Conservation (phyloP, 768 basidiomycete genomes). For the Cystofilobasidium macerans region DNA sequence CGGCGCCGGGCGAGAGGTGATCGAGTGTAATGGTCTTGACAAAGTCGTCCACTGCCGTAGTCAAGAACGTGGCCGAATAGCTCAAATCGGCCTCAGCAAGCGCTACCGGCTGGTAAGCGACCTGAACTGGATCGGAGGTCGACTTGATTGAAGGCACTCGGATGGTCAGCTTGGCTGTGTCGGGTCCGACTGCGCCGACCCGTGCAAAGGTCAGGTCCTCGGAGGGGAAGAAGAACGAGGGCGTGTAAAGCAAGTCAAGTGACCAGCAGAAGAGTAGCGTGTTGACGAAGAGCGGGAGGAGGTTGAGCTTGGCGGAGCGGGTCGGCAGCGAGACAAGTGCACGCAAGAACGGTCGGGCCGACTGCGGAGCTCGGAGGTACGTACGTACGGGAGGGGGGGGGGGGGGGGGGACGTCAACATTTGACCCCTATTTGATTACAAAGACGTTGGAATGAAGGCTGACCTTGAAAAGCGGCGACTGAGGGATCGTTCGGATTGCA, state of each 20-base stretch:
- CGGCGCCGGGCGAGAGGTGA: neutral
- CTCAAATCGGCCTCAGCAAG: neutral
- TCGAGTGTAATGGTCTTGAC: neutral
- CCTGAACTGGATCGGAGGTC: neutral
- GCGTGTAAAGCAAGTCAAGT: constrained; percentile 48
- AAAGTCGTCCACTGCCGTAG: neutral
- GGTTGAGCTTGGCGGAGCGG: constrained; percentile 25
- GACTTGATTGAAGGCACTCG: constrained; percentile 45
- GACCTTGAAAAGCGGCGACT: neutral
- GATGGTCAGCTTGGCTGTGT: constrained; percentile 52
- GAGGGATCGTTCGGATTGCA: neutral
- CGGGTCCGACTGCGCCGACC: constrained; percentile 58
- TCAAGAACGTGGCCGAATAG: neutral
- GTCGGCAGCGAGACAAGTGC: constrained; percentile 24
- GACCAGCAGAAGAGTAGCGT: constrained; percentile 38
- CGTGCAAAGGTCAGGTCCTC: constrained; percentile 50
- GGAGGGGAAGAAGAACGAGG: constrained; percentile 48
- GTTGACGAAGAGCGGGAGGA: constrained; percentile 39
- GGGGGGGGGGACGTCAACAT: neutral
- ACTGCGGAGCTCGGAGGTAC: neutral
- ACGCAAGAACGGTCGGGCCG: constrained; percentile 15
- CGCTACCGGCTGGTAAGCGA: constrained; percentile 1
- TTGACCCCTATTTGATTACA: neutral
- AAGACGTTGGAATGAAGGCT: too few relatives aligned
- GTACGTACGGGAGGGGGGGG: neutral